Percentiles rank a stretch among this genome's conserved stretches.
phyloP scores from a whole-genome alignment of 306 rosid genomes.

The Sphenostylis stenocarpa region DNA sequence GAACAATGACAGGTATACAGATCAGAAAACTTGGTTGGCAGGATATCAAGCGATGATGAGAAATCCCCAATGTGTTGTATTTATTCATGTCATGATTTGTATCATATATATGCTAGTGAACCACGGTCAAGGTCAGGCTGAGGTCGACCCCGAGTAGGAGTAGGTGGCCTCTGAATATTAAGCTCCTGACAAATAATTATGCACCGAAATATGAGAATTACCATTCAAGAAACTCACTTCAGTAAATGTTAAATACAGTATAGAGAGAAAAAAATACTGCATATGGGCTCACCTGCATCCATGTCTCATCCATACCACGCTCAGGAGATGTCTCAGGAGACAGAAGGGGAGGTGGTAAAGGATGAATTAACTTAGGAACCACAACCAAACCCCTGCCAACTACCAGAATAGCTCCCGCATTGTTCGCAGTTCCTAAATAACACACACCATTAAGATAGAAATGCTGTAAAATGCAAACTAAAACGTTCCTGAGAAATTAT shows the following conservation, averaged over 20 bases:
- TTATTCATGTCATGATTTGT: constrained; percentile 25
- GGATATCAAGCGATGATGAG: constrained; percentile 15
- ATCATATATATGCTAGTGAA: constrained; percentile 96
- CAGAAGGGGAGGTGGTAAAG: constrained; percentile 95
- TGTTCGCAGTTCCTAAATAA: constrained; percentile 89
- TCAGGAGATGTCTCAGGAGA: constrained; percentile 99
- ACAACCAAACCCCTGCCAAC: constrained; percentile 99
- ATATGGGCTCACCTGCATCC: constrained; percentile 88
- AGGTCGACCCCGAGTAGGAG: constrained; percentile 98
- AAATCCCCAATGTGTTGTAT: constrained; percentile 17
- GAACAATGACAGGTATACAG: constrained; percentile 20
- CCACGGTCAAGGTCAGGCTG: constrained; percentile 95
- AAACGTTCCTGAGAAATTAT: constrained; percentile 2
- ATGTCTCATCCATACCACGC: constrained; percentile 76
- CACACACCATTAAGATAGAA: constrained; percentile 32
- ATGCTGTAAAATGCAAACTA: constrained; percentile 25
- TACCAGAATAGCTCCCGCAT: constrained; percentile 96
- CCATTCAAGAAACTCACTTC: background rate
- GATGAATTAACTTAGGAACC: constrained; percentile 96
- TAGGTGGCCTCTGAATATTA: constrained; percentile 97
- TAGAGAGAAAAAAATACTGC: background rate
- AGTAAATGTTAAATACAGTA: constrained; percentile 3
- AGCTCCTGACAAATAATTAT: constrained; percentile 62
- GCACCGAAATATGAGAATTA: background rate
- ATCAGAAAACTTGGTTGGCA: constrained; percentile 25